A percentile compares a stretch with the other conserved stretches of the same genome.
These are phyloP conservation scores for Lizonia empirigonia DNA, from an alignment of 2,329 filamentous ascomycete species.

Conservation along the genomic window DNA sequence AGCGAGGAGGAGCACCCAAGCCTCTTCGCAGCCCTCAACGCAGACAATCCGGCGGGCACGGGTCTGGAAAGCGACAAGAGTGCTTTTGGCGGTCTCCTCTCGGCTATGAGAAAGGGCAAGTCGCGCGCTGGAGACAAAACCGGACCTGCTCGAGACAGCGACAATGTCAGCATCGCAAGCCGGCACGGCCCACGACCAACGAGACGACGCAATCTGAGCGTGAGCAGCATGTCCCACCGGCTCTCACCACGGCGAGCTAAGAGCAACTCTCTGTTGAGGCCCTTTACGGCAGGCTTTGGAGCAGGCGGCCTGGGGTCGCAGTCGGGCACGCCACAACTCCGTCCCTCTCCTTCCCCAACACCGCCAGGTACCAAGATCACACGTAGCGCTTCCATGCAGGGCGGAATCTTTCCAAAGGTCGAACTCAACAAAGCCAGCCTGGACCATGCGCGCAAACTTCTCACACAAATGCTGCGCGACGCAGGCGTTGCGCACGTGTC, in stretches of 20 bases:
- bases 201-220: slow-evolving; percentile 81
- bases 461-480: slow-evolving; percentile 83
- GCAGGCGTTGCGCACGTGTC: slow-evolving; percentile 71
- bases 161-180: slow-evolving; percentile 68
- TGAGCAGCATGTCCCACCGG: slow-evolving; percentile 76
- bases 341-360: slow-evolving; percentile 34
- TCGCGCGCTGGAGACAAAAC: slow-evolving; percentile 74
- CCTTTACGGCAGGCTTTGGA: slow-evolving; percentile 50
- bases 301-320: slow-evolving; percentile 22
- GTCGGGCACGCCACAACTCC: slow-evolving; percentile 31
- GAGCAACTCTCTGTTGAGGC: slow-evolving; percentile 60
- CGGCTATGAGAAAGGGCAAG: slow-evolving; percentile 76
- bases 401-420: slow-evolving; percentile 72
- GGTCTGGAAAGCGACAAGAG: slow-evolving; percentile 74
- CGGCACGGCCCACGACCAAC: slow-evolving; percentile 67
- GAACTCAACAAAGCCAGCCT: slow-evolving; percentile 88
- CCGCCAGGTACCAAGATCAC: slow-evolving; percentile 52
- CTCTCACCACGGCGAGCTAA: slow-evolving; percentile 71
- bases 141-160: slow-evolving; percentile 68
- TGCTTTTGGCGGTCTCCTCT: slow-evolving; percentile 73
- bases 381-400: slow-evolving; percentile 83
- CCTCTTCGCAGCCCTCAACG: slow-evolving; percentile 76
- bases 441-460: slow-evolving; percentile 82
- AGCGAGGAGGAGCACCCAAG: slow-evolving; percentile 92
- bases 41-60: slow-evolving; percentile 63